Conservation (phyloP, 2,329 filamentous ascomycete genomes). For the Periconia sp. region DNA sequence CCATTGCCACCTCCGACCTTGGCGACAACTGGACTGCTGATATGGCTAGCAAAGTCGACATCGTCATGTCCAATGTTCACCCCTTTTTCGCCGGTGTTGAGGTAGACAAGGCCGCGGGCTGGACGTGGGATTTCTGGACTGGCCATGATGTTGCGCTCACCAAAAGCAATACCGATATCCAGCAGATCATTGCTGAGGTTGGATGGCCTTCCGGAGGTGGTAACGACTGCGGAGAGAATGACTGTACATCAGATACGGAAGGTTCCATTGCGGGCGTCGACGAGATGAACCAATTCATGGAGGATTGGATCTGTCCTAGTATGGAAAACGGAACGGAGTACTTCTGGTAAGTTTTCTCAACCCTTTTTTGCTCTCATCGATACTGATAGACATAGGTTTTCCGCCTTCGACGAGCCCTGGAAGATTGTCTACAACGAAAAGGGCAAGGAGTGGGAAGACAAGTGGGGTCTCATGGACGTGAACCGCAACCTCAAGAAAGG, state of each 20-base stretch:
- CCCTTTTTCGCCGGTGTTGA: constrained; percentile 89
- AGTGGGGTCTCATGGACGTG: constrained; percentile 91
- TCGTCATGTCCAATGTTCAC: constrained; percentile 96
- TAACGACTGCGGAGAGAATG: constrained; percentile 70
- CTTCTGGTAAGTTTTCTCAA: constrained; percentile 71
- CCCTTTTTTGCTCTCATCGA: not conserved
- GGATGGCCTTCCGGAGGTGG: constrained; percentile 90
- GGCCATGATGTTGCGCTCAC: constrained; percentile 70
- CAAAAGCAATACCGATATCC: constrained; percentile 51
- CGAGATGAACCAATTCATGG: constrained; percentile 86
- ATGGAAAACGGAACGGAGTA: constrained; percentile 86
- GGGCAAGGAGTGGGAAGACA: constrained; percentile 83
- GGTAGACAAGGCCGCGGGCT: constrained; percentile 70
- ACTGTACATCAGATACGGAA: constrained; percentile 61
- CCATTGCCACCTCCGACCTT: constrained; percentile 85
- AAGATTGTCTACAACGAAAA: constrained; percentile 75
- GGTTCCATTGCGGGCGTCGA: constrained; percentile 79
- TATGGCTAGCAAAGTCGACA: constrained; percentile 75
- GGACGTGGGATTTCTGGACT: constrained; percentile 86
- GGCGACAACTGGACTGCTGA: constrained; percentile 82
- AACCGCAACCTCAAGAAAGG: constrained; percentile 83
- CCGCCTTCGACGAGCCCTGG: constrained; percentile 97
- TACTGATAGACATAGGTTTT: constrained; percentile 65
- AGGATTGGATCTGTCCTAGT: constrained; percentile 81
- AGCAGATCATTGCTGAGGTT: constrained; percentile 86